Percentiles rank a stretch among this genome's conserved stretches.
Conservation (phyloP, 345 rosid genomes). For the Acer saccharum region DNA sequence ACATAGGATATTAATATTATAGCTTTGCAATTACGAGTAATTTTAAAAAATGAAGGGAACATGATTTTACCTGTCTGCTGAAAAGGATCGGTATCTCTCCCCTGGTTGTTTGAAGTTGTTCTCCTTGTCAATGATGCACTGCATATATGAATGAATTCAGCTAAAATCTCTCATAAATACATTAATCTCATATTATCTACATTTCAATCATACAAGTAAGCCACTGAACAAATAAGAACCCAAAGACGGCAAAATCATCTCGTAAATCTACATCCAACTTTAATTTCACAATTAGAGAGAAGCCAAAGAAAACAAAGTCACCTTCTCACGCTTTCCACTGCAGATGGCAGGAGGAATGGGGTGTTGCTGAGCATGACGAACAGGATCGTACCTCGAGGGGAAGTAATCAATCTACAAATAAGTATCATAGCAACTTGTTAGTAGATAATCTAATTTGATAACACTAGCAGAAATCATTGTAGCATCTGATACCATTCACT, state of each 20-base stretch:
- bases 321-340: conserved; percentile 89
- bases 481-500: neutral
- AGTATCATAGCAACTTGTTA: conserved; percentile 18
- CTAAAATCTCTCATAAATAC: neutral
- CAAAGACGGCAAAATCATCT: neutral
- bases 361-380: conserved; percentile 67
- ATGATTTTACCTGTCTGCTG: conserved; percentile 68
- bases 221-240: neutral
- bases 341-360: conserved; percentile 56
- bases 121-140: conserved; percentile 83
- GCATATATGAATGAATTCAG: conserved; percentile 25
- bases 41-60: neutral
- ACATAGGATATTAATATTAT: neutral
- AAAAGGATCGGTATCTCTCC: conserved; percentile 81
- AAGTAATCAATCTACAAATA: conserved; percentile 79
- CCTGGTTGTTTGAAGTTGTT: conserved; percentile 97
- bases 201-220: neutral
- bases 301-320: conserved; percentile 22
- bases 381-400: conserved; percentile 84
- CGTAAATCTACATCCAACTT: neutral
- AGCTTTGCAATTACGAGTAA: neutral
- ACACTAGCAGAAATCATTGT: neutral
- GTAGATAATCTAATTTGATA: neutral
- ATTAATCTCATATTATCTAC: neutral
- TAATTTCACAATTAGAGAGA: neutral